Evolutionary conservation across 768 basidiomycete genomes (phyloP), one percentile per base, ranked within the genome.

Genomic region (Leccinellum luteum): DNA sequence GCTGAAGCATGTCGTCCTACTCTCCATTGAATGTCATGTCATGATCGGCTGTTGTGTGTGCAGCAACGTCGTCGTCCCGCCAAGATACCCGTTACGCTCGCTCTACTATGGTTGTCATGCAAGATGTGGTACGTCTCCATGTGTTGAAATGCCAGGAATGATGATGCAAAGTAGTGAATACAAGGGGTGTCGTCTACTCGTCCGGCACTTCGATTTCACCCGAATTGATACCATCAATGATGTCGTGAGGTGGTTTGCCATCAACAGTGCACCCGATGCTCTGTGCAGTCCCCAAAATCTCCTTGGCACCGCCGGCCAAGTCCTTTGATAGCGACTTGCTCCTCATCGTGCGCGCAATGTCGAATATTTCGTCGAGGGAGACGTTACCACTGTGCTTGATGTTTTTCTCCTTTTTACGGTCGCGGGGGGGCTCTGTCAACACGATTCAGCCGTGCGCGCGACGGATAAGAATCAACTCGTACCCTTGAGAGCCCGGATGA

Each of bases 321-420:
- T 88, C 86, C 82, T 95, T 98, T 64, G 95, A 90, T 58, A 98
- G 79, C 8, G 94, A 97, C 78, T 98, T 98, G 77, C 78, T 78
- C 76, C 83, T 89, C 94, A 99, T 96, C 62, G 86, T 96, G 74
- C 97, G 90, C 64, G 96, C 95, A 74, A 98, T 95, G 64, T 94
- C 89, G 72, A 91, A 76, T 70, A 99, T 94, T 75, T 97, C 93
- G 69, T 96, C 94, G 56, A 98, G 81, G 56, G 94, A 70, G 64
- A 99, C 83, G 81, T 98, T 98, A 59, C 97, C 97, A 61, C 78
- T 77, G 84, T 98, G 97, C 78, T 98, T 98, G 81, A 99, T 97
- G 84, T 98, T 99, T 84, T 99, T 99, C 85, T 99, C 96, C 87
- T 99, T 99, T 79, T 99, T 99, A 64, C 97, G 89, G 80, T 99